Evolutionary conservation across 257 asterid species (phyloP), one percentile per base, ranked within the genome.

Genomic region (Echium plantagineum): DNA sequence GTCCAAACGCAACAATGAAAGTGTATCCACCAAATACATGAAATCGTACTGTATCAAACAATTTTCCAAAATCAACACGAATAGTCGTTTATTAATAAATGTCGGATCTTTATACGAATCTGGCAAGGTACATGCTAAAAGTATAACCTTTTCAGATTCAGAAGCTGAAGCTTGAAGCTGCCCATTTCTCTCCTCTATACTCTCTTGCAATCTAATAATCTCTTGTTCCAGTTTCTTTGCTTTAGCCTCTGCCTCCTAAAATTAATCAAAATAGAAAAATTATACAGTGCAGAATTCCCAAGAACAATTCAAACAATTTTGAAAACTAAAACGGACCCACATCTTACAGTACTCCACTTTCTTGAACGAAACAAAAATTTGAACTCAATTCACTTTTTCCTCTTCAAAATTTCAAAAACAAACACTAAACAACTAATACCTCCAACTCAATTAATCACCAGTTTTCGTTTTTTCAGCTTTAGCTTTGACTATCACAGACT

Each of bases 141-240:
- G 7, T 12, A 24, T 28, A 72, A 85, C 94, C 85, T 73, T 78
- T 55, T 78, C 82, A 58, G 74, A 70, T 55, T 72, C 77, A 67
- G 81, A 74, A 17, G 80, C 59, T 26, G 85, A 74, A 66, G 80
- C 80, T 67, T 80, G 75, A 61, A 85, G 77, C 80, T 78, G 82
- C 46, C 58, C 47, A 31, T 71, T 69, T 68, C 71, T 85, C 64
- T 76, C 83, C 71, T 80, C 79, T 52, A 82, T 63, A 59, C 62
- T 72, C 72, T 64, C 77, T 58, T 82, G 87, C 72, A 85, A 70
- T 59, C 68, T 72, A 48, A 10, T 63, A 0, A 80, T 66, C 70
- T 82, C 85, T 61, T 76, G 69, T 70, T 80, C 85, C 85, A 82
- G 72, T 60, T 47, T 75, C 73, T 72, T 80, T 30, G 85, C 83